Conservation (phyloP, 257 asterid genomes). For the Fraxinus americana region DNA sequence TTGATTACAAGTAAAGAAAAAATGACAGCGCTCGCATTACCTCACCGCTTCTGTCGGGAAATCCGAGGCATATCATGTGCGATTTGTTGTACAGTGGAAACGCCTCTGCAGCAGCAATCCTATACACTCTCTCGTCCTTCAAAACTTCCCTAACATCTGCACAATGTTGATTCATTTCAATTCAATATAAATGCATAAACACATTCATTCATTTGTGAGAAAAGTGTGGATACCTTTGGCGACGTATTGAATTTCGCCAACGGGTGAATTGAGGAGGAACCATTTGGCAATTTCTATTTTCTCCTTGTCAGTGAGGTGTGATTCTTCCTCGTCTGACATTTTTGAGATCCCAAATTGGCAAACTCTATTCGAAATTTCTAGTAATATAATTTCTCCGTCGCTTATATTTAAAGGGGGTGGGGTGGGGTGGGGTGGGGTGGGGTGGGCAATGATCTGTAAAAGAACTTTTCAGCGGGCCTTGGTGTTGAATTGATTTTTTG, state of each 20-base stretch:
- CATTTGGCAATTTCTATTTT: conserved; percentile 91
- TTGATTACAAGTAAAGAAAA: conserved; percentile 17
- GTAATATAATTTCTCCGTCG: conserved; percentile 28
- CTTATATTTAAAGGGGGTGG: neutral
- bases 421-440: neutral
- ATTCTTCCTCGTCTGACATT: conserved; percentile 75
- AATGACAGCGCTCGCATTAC: conserved; percentile 43
- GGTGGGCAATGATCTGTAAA: neutral
- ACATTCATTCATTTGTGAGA: neutral
- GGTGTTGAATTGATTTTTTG: conserved; percentile 5
- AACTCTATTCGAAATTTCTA: conserved; percentile 1
- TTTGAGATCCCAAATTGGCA: conserved; percentile 36
- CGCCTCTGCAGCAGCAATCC: conserved; percentile 69
- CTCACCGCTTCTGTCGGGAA: conserved; percentile 93
- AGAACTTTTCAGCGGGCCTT: neutral
- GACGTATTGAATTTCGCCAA: conserved; percentile 92
- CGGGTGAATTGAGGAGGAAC: conserved; percentile 95
- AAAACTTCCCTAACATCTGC: conserved; percentile 75
- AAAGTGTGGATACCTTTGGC: conserved; percentile 62
- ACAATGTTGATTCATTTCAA: conserved; percentile 22
- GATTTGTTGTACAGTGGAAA: conserved; percentile 88
- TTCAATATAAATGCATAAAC: neutral
- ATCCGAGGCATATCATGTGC: conserved; percentile 80
- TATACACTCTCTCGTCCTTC: conserved; percentile 66
- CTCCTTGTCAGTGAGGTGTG: conserved; percentile 70